A percentile compares a stretch with the other conserved stretches of the same genome.
phyloP scores from a whole-genome alignment of 139 green algal genomes.

The Coelastrella sp. region DNA sequence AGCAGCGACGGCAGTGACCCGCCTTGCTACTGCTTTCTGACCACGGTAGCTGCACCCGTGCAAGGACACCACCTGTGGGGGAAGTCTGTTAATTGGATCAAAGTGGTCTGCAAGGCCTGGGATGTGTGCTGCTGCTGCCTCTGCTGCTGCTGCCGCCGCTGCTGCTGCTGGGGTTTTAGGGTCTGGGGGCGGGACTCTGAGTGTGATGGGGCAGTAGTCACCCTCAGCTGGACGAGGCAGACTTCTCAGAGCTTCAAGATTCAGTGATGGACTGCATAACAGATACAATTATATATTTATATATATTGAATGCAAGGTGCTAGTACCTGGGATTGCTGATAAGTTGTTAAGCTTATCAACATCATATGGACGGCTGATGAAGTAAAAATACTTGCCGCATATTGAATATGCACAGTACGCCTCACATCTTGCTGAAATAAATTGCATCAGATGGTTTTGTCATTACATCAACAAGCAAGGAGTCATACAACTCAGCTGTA shows the following conservation, averaged over 20 bases:
- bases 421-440: neutral
- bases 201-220: neutral
- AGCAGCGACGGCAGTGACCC: neutral
- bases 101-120: neutral
- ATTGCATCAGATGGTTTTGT: neutral
- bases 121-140: neutral
- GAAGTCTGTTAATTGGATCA: neutral
- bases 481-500: too few species aligned
- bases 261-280: neutral
- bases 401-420: neutral
- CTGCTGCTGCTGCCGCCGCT: constrained; percentile 17
- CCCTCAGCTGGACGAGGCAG: neutral
- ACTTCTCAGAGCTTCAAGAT: neutral
- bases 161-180: neutral
- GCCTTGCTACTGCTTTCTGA: neutral
- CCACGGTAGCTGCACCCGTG: neutral
- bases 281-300: neutral
- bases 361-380: neutral
- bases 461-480: too few species aligned
- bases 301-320: neutral
- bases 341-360: neutral
- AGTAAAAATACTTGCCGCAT: neutral
- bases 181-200: neutral
- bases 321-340: neutral
- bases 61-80: neutral